Conservation (phyloP, 2,329 filamentous ascomycete genomes). For the Colletotrichum filicis region DNA sequence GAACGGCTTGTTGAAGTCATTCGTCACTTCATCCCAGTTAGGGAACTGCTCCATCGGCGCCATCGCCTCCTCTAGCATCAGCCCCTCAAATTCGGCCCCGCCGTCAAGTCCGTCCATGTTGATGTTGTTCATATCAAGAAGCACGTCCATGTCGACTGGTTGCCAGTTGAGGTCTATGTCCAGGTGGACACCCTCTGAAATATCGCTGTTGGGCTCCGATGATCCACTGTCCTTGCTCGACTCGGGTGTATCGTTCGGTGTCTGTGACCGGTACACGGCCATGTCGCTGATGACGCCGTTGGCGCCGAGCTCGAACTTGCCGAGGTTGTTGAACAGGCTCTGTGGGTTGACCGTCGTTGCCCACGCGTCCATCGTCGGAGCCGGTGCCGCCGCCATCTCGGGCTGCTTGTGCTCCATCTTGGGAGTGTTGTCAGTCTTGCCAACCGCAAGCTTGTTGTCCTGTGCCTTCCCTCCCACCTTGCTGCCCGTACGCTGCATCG, state of each 20-base stretch:
- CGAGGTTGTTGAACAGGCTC: constrained; percentile 55
- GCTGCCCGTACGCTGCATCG: constrained; percentile 63
- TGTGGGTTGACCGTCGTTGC: constrained; percentile 51
- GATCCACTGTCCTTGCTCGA: constrained; percentile 69
- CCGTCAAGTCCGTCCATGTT: constrained; percentile 42
- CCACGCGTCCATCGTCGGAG: constrained; percentile 44
- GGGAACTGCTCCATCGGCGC: constrained; percentile 30
- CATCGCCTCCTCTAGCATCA: constrained; percentile 32
- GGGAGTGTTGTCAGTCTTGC: constrained; percentile 42
- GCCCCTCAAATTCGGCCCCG: constrained; percentile 38
- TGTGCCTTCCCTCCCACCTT: constrained; percentile 52
- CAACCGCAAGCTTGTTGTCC: constrained; percentile 45
- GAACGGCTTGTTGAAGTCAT: constrained; percentile 65
- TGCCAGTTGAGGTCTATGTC: constrained; percentile 66
- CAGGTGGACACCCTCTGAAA: constrained; percentile 64
- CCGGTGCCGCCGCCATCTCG: constrained; percentile 40
- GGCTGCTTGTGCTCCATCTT: constrained; percentile 41
- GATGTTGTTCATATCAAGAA: constrained; percentile 54
- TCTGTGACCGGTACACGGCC: constrained; percentile 63
- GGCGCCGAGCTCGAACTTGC: constrained; percentile 52
- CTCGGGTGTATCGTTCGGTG: constrained; percentile 73
- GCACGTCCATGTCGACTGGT: constrained; percentile 57
- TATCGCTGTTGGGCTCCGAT: constrained; percentile 72
- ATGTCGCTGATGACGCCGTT: constrained; percentile 64
- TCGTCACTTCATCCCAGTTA: constrained; percentile 62